These are phyloP conservation scores for Tieghemostelium lacteum DNA, from an alignment of 78 protist species.

Conservation along the genomic window DNA sequence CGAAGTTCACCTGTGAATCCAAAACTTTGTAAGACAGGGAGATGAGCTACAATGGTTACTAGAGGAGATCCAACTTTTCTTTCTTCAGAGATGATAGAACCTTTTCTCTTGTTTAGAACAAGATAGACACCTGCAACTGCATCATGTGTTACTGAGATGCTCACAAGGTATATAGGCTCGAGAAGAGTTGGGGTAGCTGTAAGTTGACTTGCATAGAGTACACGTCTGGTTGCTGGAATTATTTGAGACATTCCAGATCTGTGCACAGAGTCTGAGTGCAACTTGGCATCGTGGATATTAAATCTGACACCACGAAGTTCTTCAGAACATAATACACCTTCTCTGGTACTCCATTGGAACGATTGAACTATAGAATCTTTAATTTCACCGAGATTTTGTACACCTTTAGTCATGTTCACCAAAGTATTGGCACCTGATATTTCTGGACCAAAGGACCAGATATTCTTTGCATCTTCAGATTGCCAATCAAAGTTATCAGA, in stretches of 20 bases:
- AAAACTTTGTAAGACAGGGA: slow-evolving; percentile 96
- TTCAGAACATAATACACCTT: slow-evolving; percentile 84
- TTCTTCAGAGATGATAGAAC: slow-evolving; percentile 93
- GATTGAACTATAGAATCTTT: slow-evolving; percentile 55
- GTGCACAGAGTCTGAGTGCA: slow-evolving; percentile 86
- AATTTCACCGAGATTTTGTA: slow-evolving; percentile 77
- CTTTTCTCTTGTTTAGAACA: slow-evolving; percentile 93
- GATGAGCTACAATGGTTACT: slow-evolving; percentile 79
- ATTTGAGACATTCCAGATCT: slow-evolving; percentile 88
- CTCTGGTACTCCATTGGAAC: slow-evolving; percentile 69
- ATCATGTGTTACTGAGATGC: slow-evolving; percentile 75
- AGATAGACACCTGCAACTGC: slow-evolving; percentile 95
- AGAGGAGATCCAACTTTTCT: slow-evolving; percentile 59
- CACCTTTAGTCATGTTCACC: slow-evolving; percentile 93
- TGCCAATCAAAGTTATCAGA: slow-evolving; percentile 93
- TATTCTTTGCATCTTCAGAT: slow-evolving; percentile 87
- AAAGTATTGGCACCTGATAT: slow-evolving; percentile 94
- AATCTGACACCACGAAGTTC: slow-evolving; percentile 80
- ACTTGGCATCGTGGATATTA: slow-evolving; percentile 69
- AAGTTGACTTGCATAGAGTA: slow-evolving; percentile 67
- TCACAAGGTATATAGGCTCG: slow-evolving; percentile 84
- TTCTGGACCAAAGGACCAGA: slow-evolving; percentile 99
- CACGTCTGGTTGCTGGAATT: slow-evolving; percentile 74
- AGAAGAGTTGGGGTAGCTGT: slow-evolving; percentile 55
- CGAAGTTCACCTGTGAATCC: slow-evolving; percentile 92